Evolutionary conservation across 805 yeast genomes (phyloP), one percentile per base, ranked within the genome.

Genomic region (Lipomyces lipofer): DNA sequence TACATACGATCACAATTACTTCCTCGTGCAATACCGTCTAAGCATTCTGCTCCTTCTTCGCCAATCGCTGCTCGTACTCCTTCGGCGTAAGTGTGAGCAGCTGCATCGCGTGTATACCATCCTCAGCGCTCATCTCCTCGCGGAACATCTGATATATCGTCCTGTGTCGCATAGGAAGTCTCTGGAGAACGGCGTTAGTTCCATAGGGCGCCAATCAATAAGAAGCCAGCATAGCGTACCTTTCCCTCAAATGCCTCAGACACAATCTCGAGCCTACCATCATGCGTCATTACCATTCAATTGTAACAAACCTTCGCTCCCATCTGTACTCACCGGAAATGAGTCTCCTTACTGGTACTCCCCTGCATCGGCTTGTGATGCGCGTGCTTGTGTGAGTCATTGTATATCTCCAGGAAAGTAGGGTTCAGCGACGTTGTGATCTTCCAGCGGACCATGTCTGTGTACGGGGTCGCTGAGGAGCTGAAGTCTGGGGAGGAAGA

Each of bases 61-160:
- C 54, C 28, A 52, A 49, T 17, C 62, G 53, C 27, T 43, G 45
- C 17, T 50, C 57, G 52, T 74, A 75, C 63, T 86, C 92, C 43
- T 73, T 75, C 0, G 80, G 79, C 1, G 97, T 89, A 70, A 85
- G 86, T 0, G 96, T 85, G 68, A 82, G 82, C 72, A 91, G 77
- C 67, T 89, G 97, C 56, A 91, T 73, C 0, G 97, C 97, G 72
- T 91, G 98, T 17, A 92, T 81, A 0, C 94, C 91, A 53, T 81
- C 78, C 29, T 72, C 74, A 54, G 52, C 60, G 47, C 80, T 76
- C 64, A 91, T 72, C 66, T 91, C 97, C 27, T 88, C 88, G 50
- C 80, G 81, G 43, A 92, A 74, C 46, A 87, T 66, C 47, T 72
- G 72, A 67, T 88, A 91, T 0, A 92, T 77, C 66, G 84, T 66